These are phyloP conservation scores for Peribolospora kevripleyi DNA, from an alignment of 768 basidiomycete genomes.

Conservation along the genomic window DNA sequence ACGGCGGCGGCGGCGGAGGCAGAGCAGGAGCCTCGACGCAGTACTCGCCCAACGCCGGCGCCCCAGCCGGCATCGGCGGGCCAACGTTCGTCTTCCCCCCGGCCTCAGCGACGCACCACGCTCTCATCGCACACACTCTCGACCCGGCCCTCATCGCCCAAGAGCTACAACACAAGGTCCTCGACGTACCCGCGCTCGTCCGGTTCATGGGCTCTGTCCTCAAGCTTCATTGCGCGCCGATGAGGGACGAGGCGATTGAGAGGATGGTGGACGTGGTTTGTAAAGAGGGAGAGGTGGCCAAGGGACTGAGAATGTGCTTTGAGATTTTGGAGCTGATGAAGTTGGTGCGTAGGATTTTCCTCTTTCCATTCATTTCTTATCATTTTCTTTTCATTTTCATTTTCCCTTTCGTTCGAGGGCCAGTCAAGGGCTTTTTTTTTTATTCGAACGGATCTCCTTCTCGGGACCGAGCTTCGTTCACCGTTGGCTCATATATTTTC, in stretches of 20 bases:
- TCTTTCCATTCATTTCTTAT: neutral
- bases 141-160: slow-evolving; percentile 62
- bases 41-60: slow-evolving; percentile 8
- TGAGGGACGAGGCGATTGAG: slow-evolving; percentile 64
- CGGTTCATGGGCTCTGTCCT: slow-evolving; percentile 51
- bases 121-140: slow-evolving; percentile 44
- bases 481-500: neutral
- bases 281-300: slow-evolving; percentile 38
- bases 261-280: slow-evolving; percentile 44
- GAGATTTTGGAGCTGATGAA: slow-evolving; percentile 90
- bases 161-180: slow-evolving; percentile 49
- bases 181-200: slow-evolving; percentile 59
- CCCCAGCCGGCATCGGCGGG: neutral
- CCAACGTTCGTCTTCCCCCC: slow-evolving; percentile 31
- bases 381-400: slow-evolving; percentile 7
- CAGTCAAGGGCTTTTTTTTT: neutral
- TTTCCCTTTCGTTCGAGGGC: neutral
- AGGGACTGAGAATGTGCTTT: slow-evolving; percentile 55
- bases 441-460: too few species aligned
- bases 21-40: slow-evolving; percentile 5
- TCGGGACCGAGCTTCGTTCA: neutral
- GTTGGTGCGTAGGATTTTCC: slow-evolving; percentile 33
- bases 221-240: slow-evolving; percentile 78
- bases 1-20: neutral
- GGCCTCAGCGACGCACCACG: slow-evolving; percentile 33